Percentiles rank a stretch among this genome's conserved stretches.
These are phyloP conservation scores for thale cress (Arabidopsis thaliana) DNA, from an alignment of 345 rosid species.

Conservation along the genomic window TAIR10.1 NC_003076.8:26681501-26682000, in stretches of 20 bases:
- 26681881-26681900: conserved; percentile 14
- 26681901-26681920: conserved; percentile 17
- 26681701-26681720: conserved; percentile 13
- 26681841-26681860: conserved; percentile 16
- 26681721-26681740: conserved; percentile 51
- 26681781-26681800: conserved; percentile 46
- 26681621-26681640: conserved; percentile 34
- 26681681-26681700: conserved; percentile 36
- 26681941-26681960: conserved; percentile 11
- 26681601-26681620: conserved; percentile 30
- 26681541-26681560: conserved; percentile 7
- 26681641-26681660: conserved; percentile 51
- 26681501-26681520: conserved; percentile 24
- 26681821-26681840: conserved; percentile 5
- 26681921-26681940: conserved; percentile 25
- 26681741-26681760: conserved; percentile 38
- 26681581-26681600: conserved; percentile 9
- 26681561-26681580: conserved; percentile 30
- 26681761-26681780: conserved; percentile 38
- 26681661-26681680: conserved; percentile 56
- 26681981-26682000: conserved; percentile 6
- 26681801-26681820: conserved; percentile 6
- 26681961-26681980: conserved; percentile 10
- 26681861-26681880: conserved; percentile 9
- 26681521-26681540: conserved; percentile 17